Conservation (phyloP, 2,329 filamentous ascomycete genomes). For the Septoria petroselini region DNA sequence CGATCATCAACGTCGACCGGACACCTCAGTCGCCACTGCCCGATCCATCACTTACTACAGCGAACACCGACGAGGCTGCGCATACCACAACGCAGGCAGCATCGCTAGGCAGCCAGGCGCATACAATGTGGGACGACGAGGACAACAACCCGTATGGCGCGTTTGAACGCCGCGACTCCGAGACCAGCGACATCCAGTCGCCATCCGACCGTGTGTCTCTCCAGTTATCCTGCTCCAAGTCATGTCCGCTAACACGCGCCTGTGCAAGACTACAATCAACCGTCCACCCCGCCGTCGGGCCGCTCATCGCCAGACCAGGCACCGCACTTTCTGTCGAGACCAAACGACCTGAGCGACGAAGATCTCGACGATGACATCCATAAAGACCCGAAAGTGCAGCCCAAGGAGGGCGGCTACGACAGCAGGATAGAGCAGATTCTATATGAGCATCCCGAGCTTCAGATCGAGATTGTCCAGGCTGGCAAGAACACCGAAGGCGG, state of each 20-base stretch:
- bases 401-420: slow-evolving; percentile 83
- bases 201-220: slow-evolving; percentile 31
- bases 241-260: slow-evolving; percentile 5
- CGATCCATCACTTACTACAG: neutral
- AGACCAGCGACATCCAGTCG: slow-evolving; percentile 57
- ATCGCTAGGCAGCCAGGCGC: slow-evolving; percentile 1
- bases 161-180: slow-evolving; percentile 82
- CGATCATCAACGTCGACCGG: no score
- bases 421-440: slow-evolving; percentile 97
- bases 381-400: slow-evolving; percentile 46
- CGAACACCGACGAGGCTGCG: neutral
- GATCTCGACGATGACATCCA: slow-evolving; percentile 54
- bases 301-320: slow-evolving; percentile 66
- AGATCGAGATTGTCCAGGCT: slow-evolving; percentile 88
- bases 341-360: slow-evolving; percentile 57
- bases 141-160: slow-evolving; percentile 97
- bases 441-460: slow-evolving; percentile 86
- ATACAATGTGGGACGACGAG: slow-evolving; percentile 95
- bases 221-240: neutral
- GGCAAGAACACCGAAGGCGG: slow-evolving; percentile 93
- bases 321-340: slow-evolving; percentile 55
- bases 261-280: slow-evolving; percentile 56
- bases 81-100: neutral
- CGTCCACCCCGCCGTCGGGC: slow-evolving; percentile 65
- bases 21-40: no score